phyloP scores from a whole-genome alignment of 768 basidiomycete genomes.

The Russula vinacea region DNA sequence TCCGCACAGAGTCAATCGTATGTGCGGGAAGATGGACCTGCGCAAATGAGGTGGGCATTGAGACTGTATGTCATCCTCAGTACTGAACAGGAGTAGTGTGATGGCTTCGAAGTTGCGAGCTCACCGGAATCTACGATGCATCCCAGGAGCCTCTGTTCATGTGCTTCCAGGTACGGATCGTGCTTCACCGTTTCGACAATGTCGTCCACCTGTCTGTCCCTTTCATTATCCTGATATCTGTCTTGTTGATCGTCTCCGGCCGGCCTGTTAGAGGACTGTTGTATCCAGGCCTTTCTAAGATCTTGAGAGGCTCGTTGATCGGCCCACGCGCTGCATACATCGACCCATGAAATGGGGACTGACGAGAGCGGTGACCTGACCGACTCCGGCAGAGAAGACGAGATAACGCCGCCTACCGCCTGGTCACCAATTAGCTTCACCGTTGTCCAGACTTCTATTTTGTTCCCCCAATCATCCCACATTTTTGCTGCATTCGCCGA shows the following conservation, averaged over 20 bases:
- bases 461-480: slow-evolving; percentile 67
- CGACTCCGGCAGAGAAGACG: slow-evolving; percentile 33
- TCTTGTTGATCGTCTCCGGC: slow-evolving; percentile 41
- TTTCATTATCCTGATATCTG: slow-evolving; percentile 31
- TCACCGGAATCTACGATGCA: slow-evolving; percentile 84
- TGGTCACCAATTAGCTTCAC: slow-evolving; percentile 74
- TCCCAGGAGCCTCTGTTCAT: slow-evolving; percentile 75
- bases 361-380: slow-evolving; percentile 40
- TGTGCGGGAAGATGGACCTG: slow-evolving; percentile 86
- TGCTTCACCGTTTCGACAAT: slow-evolving; percentile 74
- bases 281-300: slow-evolving; percentile 64
- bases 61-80: slow-evolving; percentile 41
- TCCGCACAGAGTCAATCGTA: slow-evolving; percentile 89
- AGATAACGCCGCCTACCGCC: slow-evolving; percentile 64
- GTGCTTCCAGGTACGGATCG: slow-evolving; percentile 70
- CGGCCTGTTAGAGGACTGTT: slow-evolving; percentile 57
- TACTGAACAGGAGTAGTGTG: slow-evolving; percentile 17
- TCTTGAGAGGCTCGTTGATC: slow-evolving; percentile 24
- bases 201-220: slow-evolving; percentile 49
- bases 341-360: slow-evolving; percentile 63
- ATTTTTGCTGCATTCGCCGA: slow-evolving; percentile 37
- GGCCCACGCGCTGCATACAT: slow-evolving; percentile 33
- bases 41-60: slow-evolving; percentile 78
- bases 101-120: neutral
- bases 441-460: slow-evolving; percentile 63